Evolutionary conservation across 352 stramenopile genomes (phyloP).

Genomic region (Peronospora tabacina): DNA sequence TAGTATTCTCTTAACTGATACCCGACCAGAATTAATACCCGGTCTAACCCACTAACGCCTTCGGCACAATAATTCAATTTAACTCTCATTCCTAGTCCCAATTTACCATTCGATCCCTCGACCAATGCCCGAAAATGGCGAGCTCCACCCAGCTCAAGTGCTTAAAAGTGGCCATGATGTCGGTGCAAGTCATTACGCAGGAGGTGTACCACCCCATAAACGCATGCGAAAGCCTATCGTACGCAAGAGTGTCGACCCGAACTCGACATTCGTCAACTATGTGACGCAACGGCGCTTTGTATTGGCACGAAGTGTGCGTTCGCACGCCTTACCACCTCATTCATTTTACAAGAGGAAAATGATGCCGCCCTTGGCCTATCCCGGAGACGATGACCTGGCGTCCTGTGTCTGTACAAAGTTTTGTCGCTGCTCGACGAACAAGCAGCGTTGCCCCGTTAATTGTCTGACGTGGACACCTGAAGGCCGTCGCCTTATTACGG

Average conservation of each 20-base stretch:
- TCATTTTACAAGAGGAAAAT: slow-evolving; percentile 84
- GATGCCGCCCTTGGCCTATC: slow-evolving; percentile 59
- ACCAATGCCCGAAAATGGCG: slow-evolving; percentile 33
- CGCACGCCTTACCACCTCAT: slow-evolving; percentile 56
- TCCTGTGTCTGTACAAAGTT: slow-evolving; percentile 84
- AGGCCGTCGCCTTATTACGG: slow-evolving; percentile 91
- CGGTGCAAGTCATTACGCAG: slow-evolving; percentile 53
- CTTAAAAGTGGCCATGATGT: slow-evolving; percentile 74
- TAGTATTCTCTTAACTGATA: too few relatives aligned
- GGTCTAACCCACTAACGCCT: too few relatives aligned
- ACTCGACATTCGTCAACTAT: slow-evolving; percentile 80
- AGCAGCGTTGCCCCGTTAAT: slow-evolving; percentile 88
- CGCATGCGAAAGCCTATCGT: slow-evolving; percentile 84
- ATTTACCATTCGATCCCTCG: too few relatives aligned
- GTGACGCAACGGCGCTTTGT: slow-evolving; percentile 70
- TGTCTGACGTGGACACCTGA: slow-evolving; percentile 94
- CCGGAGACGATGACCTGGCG: slow-evolving; percentile 55
- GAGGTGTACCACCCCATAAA: slow-evolving; percentile 65
- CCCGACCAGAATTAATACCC: too few relatives aligned
- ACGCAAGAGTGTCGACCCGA: slow-evolving; percentile 81
- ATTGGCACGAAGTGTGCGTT: slow-evolving; percentile 36
- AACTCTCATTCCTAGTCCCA: too few relatives aligned
- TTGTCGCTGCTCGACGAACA: slow-evolving; percentile 86
- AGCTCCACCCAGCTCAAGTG: slow-evolving; percentile 70
- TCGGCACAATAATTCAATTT: too few relatives aligned